Percentiles rank a stretch among this genome's conserved stretches.
These are phyloP conservation scores for Aphanomyces invadans DNA, from an alignment of 352 stramenopile species.

Conservation along the genomic window DNA sequence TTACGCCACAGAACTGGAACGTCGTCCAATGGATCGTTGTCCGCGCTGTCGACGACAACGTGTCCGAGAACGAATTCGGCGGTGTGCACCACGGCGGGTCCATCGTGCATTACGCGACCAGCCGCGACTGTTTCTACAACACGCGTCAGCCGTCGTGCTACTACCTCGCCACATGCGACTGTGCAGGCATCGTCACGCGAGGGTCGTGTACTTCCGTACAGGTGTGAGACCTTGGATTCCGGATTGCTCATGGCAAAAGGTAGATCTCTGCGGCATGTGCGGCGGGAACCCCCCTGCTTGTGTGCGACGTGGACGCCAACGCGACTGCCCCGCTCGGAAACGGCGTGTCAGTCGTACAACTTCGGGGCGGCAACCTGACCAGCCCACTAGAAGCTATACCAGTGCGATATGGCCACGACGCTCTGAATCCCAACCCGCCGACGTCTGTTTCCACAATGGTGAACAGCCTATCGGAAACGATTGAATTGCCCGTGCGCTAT, in stretches of 20 bases:
- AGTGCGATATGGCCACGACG: constrained; percentile 4
- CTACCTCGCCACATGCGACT: constrained; percentile 43
- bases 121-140: constrained; percentile 54
- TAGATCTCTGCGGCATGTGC: not conserved
- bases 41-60: constrained; percentile 43
- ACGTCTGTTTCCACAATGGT: not conserved
- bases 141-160: constrained; percentile 54
- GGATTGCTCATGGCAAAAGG: not conserved
- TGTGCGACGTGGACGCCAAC: constrained; percentile 10
- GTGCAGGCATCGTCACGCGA: not conserved
- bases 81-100: constrained; percentile 49
- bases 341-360: not conserved
- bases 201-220: constrained; percentile 1
- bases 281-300: constrained; percentile 1
- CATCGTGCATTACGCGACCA: constrained; percentile 48
- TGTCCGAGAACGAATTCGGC: constrained; percentile 54
- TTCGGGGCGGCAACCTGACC: not conserved
- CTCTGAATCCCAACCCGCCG: constrained; percentile 21
- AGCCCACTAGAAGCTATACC: not conserved
- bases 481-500: not conserved
- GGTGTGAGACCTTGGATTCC: not conserved
- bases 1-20: constrained; percentile 45
- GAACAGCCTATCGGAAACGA: not conserved
- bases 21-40: constrained; percentile 38
- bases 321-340: not conserved